These are phyloP conservation scores for Lepidium aucheri DNA, from an alignment of 345 rosid species.

Conservation along the genomic window DNA sequence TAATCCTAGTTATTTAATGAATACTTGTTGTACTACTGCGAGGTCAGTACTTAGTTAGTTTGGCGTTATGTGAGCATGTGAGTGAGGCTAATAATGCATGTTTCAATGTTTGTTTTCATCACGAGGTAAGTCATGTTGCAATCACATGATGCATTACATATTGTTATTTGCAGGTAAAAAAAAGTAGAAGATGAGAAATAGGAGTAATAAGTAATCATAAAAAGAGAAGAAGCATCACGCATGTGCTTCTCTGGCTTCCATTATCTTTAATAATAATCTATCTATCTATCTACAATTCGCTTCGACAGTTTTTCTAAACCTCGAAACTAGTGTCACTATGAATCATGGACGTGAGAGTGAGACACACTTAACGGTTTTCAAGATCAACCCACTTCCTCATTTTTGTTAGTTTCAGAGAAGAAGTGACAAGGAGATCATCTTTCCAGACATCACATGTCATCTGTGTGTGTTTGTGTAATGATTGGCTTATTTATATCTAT, in stretches of 20 bases:
- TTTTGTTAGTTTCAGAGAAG: no score
- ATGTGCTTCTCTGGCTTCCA: constrained; percentile 21
- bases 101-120: constrained; percentile 12
- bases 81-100: constrained; percentile 1
- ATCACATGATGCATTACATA: not conserved
- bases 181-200: not conserved
- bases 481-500: no score
- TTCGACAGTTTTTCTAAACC: not conserved
- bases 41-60: no score
- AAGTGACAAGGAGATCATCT: no score
- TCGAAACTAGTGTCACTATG: constrained; percentile 9
- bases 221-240: not conserved
- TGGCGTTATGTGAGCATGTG: constrained; percentile 23
- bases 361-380: constrained; percentile 18
- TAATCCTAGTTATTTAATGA: not conserved
- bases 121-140: not conserved
- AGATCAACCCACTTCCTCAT: not conserved
- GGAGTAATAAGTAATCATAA: not conserved
- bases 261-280: not conserved
- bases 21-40: not conserved
- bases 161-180: no score
- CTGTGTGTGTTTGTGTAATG: no score
- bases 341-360: not conserved
- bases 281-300: no score
- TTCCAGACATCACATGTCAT: no score